Percentiles rank a stretch among this genome's conserved stretches.
Evolutionary conservation across 75 land plant species (phyloP).

Genomic region (Pinus taeda): DNA sequence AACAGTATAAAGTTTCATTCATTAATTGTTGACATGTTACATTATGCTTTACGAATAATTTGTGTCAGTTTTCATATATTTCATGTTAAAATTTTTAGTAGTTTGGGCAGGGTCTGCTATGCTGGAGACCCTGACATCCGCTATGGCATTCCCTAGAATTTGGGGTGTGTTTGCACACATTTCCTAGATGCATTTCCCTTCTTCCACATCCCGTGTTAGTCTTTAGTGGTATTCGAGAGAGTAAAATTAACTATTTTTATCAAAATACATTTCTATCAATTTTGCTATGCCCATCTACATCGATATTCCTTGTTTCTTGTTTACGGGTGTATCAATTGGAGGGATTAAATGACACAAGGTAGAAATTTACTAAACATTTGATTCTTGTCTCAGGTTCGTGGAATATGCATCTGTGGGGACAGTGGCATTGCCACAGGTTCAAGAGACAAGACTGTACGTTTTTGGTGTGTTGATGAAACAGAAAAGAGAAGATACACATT

Average conservation of each 20-base stretch:
- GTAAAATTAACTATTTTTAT: neutral
- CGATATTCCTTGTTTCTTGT: neutral
- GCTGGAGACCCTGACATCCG: no score
- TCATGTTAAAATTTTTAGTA: no score
- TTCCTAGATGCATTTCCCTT: no score
- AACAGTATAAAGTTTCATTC: no score
- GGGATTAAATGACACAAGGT: neutral
- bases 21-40: neutral
- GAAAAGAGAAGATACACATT: constrained; percentile 27
- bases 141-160: no score
- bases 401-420: constrained; percentile 70
- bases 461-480: constrained; percentile 60
- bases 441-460: constrained; percentile 78
- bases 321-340: neutral
- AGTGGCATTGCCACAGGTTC: constrained; percentile 84
- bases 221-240: neutral
- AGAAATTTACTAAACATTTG: neutral
- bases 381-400: constrained; percentile 64
- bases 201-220: no score
- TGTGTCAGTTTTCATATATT: no score
- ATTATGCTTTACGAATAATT: neutral
- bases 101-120: no score
- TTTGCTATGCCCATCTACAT: neutral
- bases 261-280: neutral
- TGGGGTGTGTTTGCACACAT: no score